Evolutionary conservation across 371 early-diverging fungal genomes (phyloP), one percentile per base, ranked within the genome.

Genomic region (Batkoa obscura): DNA sequence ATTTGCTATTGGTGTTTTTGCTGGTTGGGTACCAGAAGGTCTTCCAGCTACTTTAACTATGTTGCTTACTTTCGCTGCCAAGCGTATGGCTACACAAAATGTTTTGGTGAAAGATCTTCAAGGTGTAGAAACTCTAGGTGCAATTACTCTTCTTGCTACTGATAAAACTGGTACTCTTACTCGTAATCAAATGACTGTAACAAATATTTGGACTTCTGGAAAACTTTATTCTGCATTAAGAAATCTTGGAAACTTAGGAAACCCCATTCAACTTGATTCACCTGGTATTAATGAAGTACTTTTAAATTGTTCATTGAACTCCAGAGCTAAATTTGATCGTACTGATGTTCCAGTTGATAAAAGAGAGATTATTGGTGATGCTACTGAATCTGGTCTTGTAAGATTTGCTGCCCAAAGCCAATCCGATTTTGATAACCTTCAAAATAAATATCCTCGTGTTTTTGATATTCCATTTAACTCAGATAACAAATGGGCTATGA

Each of bases 401-500:
- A 78, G 84, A 9, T 87, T 86, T 64, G 88, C 90, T 2, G 63
- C 71, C 43, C 72, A 78, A 49, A 61, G 81, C 10, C 46, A 60
- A 30, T 47, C 60, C 31, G 72, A 79, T 58, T 80, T 79, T 62
- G 92, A 92, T 62, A 60, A 65, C 38, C 39, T 81, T 45, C 58
- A 60, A 31, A 75, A 76, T 41, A 39, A 61, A 41, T 80, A 75
- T 59, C 86, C 88, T 54, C 92, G 90, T 66, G 86, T 90, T 56
- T 84, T 89, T 66, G 94, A 94, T 63, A 81, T 95, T n/a, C 96
- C 96, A 12, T 94, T 95, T 76, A 93, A 88, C 73, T 86, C 88
- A 10, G 79, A 81, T 41, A 92, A 81, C 96, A 95, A 95, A 68
- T 90, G 88, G 90, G 81, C 80, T 52, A 71, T 94, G 74, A 76